Base-by-base conservation (phyloP, 306 rosid genomes). In the Lotus japonicus region DNA sequence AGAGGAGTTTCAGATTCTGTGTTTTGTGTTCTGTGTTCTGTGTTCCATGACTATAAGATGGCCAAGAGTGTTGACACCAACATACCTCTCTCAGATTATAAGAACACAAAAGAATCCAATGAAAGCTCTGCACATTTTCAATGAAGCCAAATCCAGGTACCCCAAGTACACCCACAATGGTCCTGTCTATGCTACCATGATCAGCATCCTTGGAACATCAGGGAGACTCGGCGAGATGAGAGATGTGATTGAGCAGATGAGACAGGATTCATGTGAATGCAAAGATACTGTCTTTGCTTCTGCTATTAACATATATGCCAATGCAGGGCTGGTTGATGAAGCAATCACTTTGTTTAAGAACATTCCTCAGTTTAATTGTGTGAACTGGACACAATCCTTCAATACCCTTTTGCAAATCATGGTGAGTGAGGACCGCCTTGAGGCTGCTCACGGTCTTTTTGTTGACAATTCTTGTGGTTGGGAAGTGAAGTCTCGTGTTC, bases 21-120 rank as follows among this genome's bases (percentile, higher is more conserved):
- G n/a, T 7, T 49, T 38, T 18, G 41, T 62, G 66, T 51, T n/a
- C n/a, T n/a, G n/a, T 41, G 38, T 66, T 66, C 53, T 31, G 16
- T 33, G 38, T 60, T 66, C 54, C 39, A 83, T 84, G 88, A 75
- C 61, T 38, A 64, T 77, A 67, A 77, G 88, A 56, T 84, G 88
- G 88, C 88, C 85, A 14, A 74, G 85, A 65, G 77, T 80, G 70
- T 77, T 84, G 59, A 74, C 84, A 66, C 85, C 88, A 18, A 70
- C 74, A 5, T 52, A 56, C 15, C 85, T 84, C 21, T 74, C 83
- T 64, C 88, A 77, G 59, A 84, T 84, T 58, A 54, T 84, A 51
- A 77, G 53, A 66, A 69, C 66, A 11, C 85, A 84, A 59, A 84
- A 84, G 63, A 84, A 77, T 31, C 81, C 88, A 2, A 61, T 67